Evolutionary conservation across 2,329 filamentous ascomycete genomes (phyloP), one percentile per base, ranked within the genome.

Genomic region (Neonectria sp.): DNA sequence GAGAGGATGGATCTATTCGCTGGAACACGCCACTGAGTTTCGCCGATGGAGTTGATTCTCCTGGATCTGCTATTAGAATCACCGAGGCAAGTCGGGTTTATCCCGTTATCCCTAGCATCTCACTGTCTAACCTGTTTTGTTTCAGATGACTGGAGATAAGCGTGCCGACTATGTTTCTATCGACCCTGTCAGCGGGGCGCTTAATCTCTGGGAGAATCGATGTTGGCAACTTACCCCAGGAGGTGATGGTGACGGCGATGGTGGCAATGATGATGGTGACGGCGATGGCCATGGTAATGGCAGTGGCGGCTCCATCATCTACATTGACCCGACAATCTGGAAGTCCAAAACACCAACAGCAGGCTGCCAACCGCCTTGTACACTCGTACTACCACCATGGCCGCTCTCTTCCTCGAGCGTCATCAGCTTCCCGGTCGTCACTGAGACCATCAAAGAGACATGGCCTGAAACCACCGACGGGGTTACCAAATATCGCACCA

Each of bases 401-500:
- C 52, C 29, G 13, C 65, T 69, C 6, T 62, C 61, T 3, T 68
- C 61, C 13, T 59, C 56, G 57, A 69, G 61, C 0, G 68, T 66
- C 1, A 66, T 68, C 55, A 59, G 25, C 17, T 68, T 69, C 9
- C 68, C 57, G 0, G 55, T 69, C 4, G 25, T 68, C 11, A 69
- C 65, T 4, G 61, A 65, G 31, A 68, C 68, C 0, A 35, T 68
- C 29, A 55, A 68, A 15, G 61, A 69, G 29, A 65, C 67, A 1
- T 69, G 46, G 60, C 61, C 65, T 0, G 61, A 68, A 51, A 65
- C 65, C 21, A 68, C 67, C 15, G 15, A 51, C 15, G 65, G 67
- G 1, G 61, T 69, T 29, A 56, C 31, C n/a, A 55, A 61, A 40
- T 69, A 65, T 33, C 60, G 53, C 11, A 69, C 65, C 33, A 65